Percentiles rank a stretch among this genome's conserved stretches.
These are phyloP conservation scores for Mercurialis annua DNA, from an alignment of 345 rosid genomes.

Conservation along the genomic window DNA sequence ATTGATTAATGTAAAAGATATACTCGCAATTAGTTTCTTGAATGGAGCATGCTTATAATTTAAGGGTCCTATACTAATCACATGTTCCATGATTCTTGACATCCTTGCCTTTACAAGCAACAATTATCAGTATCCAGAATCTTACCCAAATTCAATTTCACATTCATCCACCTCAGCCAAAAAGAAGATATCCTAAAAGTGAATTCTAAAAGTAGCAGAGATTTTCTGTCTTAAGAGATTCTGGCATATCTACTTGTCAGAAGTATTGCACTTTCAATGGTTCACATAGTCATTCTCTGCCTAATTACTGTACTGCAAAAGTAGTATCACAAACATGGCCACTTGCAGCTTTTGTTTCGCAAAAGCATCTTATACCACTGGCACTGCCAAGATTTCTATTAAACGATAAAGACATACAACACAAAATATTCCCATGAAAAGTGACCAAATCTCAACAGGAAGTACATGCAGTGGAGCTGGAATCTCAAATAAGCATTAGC, in stretches of 20 bases:
- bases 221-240: slow-evolving; percentile 14
- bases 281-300: slow-evolving; percentile 5
- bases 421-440: slow-evolving; percentile 21
- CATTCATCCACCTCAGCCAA: slow-evolving; percentile 16
- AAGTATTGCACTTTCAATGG: slow-evolving; percentile 18
- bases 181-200: slow-evolving; percentile 16
- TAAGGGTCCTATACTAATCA: background rate
- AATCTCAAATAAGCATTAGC: background rate
- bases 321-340: slow-evolving; percentile 9
- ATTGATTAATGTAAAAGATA: background rate
- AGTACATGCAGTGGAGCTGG: slow-evolving; percentile 8
- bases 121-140: slow-evolving; percentile 7
- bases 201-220: background rate
- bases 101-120: slow-evolving; percentile 12
- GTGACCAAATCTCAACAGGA: slow-evolving; percentile 1
- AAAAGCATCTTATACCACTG: slow-evolving; percentile 17
- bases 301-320: slow-evolving; percentile 21
- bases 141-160: slow-evolving; percentile 8
- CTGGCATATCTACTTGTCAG: slow-evolving; percentile 16
- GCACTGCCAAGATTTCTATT: slow-evolving; percentile 18
- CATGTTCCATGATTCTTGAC: slow-evolving; percentile 14
- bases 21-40: background rate
- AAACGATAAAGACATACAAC: slow-evolving; percentile 13
- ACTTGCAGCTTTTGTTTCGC: slow-evolving; percentile 16
- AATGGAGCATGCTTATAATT: background rate